These are phyloP conservation scores for Anacardium occidentale DNA, from an alignment of 345 rosid species.

Conservation along the genomic window DNA sequence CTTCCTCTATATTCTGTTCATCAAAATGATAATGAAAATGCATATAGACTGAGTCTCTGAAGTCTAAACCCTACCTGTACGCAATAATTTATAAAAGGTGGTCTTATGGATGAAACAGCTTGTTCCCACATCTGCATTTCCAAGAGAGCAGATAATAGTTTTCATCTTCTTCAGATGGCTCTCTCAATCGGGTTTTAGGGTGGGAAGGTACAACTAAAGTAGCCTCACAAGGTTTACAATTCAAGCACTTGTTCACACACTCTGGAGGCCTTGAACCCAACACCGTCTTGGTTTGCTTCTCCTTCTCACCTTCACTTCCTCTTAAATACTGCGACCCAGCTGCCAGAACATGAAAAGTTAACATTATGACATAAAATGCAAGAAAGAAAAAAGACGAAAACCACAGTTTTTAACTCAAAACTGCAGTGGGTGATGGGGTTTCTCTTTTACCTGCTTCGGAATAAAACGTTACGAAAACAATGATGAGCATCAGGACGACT, in stretches of 20 bases:
- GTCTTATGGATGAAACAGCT: constrained; percentile 35
- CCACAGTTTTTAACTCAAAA: neutral
- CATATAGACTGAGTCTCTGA: neutral
- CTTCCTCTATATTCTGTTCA: neutral
- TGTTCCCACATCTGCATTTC: constrained; percentile 48
- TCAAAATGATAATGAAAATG: neutral
- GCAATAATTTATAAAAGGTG: neutral
- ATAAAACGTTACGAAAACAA: constrained; percentile 16
- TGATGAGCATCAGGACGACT: constrained; percentile 19
- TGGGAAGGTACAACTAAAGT: constrained; percentile 34
- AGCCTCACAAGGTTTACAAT: constrained; percentile 46
- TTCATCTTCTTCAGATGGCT: constrained; percentile 18
- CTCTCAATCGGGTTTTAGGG: constrained; percentile 15
- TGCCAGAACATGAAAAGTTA: neutral
- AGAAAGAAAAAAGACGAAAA: neutral
- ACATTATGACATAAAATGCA: too few species aligned
- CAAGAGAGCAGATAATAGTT: constrained; percentile 40
- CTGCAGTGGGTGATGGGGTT: neutral
- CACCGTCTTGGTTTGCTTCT: constrained; percentile 25
- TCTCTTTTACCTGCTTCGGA: constrained; percentile 27
- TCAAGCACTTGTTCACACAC: constrained; percentile 38
- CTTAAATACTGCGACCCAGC: constrained; percentile 8
- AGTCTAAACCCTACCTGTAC: neutral
- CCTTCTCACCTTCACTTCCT: constrained; percentile 20
- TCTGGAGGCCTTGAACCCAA: constrained; percentile 44